These are phyloP conservation scores for Byssoonygena ceratinophila DNA, from an alignment of 2,329 filamentous ascomycete genomes.

Conservation along the genomic window DNA sequence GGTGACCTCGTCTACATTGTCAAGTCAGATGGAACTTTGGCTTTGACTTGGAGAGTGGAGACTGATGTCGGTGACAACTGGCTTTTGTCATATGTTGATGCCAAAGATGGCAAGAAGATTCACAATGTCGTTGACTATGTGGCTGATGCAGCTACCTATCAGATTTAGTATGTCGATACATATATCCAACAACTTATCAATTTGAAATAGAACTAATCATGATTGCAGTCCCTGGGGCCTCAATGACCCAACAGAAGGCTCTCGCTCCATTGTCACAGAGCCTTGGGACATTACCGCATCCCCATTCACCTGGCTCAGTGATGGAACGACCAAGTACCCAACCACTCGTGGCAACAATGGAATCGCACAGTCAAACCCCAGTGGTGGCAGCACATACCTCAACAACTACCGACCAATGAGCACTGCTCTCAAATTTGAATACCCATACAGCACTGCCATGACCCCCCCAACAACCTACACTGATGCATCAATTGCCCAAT, in stretches of 20 bases:
- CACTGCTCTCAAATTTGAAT: conserved; percentile 10
- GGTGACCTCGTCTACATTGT: conserved; percentile 14
- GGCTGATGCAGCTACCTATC: conserved; percentile 12
- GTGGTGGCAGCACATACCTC: conserved; percentile 8
- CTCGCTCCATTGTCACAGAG: conserved; percentile 8
- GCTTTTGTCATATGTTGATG: conserved; percentile 15
- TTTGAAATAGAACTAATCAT: not conserved
- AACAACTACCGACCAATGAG: conserved; percentile 17
- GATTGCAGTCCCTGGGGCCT: conserved; percentile 12
- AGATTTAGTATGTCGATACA: conserved; percentile 13
- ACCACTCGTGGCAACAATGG: conserved; percentile 15
- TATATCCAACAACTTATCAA: not conserved
- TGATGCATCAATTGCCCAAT: conserved; percentile 14
- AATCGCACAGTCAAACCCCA: conserved; percentile 14
- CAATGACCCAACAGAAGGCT: conserved; percentile 15
- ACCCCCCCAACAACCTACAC: conserved; percentile 9
- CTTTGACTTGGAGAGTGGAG: conserved; percentile 16
- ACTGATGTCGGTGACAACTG: conserved; percentile 17
- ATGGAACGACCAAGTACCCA: conserved; percentile 8
- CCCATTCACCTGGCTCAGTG: conserved; percentile 13
- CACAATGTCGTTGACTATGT: conserved; percentile 15
- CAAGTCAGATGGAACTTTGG: conserved; percentile 12
- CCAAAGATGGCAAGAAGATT: conserved; percentile 14
- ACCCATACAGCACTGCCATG: conserved; percentile 10
- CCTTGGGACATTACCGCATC: conserved; percentile 13